Base-by-base conservation (phyloP, 2,329 filamentous ascomycete species). In the Neofusicoccum ribis region DNA sequence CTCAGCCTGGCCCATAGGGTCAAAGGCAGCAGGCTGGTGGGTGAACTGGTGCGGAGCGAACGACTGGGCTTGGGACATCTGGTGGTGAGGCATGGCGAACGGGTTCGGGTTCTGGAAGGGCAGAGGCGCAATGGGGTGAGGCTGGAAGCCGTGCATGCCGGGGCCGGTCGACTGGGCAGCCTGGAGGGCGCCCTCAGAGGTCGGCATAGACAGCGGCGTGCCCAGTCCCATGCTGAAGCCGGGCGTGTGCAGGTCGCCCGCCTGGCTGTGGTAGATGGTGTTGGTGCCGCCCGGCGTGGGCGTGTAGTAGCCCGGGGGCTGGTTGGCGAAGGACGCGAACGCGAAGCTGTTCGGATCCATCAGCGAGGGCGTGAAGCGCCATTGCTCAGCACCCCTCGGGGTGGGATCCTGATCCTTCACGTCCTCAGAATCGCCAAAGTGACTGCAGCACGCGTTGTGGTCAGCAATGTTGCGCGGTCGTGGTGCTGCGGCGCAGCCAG, bases 281-380 rank as follows among this genome's bases (percentile, higher is more conserved):
- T 90, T 92, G 68, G 88, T 90, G 51, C 90, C 91, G 68, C 91
- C 91, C 2, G 92, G 91, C 1, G 92, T 96, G 2, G 93, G 91
- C 7, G 92, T 93, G 78, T 96, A 97, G 78, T 95, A 95, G 14
- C 89, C 91, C 15, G 91, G 86, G 51, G 90, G 86, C 69, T 93
- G 91, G 77, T 91, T 92, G 69, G 90, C 88, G 73, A 96, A 94
- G 64, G 85, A 84, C 66, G 88, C 85, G 78, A 97, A 97, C 27
- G 88, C 87, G 76, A 92, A 92, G 36, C 91, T 91, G 76, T 90
- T 92, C 17, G 92, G 88, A 74, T 98, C 94, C 74, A 98, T 85
- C 65, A 96, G 83, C 23, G 93, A 95, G 3, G 93, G 92, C 2
- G 93, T 96, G 73, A 97, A 93, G 69, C 91, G 87, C 89, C 93